Conservation (phyloP, 2,329 filamentous ascomycete species). For the Niveomyces coronatus region DNA sequence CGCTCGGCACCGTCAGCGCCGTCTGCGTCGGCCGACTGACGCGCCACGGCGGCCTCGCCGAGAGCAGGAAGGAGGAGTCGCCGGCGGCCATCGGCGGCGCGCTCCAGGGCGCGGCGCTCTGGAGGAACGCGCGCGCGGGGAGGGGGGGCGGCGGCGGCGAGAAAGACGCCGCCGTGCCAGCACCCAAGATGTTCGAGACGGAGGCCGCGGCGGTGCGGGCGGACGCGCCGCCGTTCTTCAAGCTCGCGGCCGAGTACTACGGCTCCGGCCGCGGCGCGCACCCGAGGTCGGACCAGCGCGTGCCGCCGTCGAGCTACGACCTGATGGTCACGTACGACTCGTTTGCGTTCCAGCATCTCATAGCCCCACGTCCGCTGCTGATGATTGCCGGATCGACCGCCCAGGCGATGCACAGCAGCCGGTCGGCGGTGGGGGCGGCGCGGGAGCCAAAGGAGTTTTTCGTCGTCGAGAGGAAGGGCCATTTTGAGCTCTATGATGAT, state of each 20-base stretch:
- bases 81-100: constrained; percentile 4
- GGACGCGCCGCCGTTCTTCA: constrained; percentile 8
- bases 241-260: constrained; percentile 10
- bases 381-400: constrained; percentile 4
- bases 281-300: not conserved
- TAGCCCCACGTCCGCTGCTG: not conserved
- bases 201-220: constrained; percentile 1
- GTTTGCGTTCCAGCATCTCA: not conserved
- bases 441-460: constrained; percentile 13
- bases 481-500: constrained; percentile 13
- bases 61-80: constrained; percentile 4
- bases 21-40: constrained; percentile 21
- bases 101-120: constrained; percentile 7
- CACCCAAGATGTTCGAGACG: not conserved
- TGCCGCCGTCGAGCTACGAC: not conserved
- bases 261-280: constrained; percentile 1
- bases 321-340: constrained; percentile 2
- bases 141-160: too few species aligned
- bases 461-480: constrained; percentile 12
- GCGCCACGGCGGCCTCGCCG: constrained; percentile 12
- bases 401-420: constrained; percentile 3
- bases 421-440: constrained; percentile 10
- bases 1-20: constrained; percentile 21
- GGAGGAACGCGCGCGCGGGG: constrained; percentile 4
- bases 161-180: not conserved